Percentiles rank a stretch among this genome's conserved stretches.
Conservation (phyloP, 2,329 filamentous ascomycete genomes). For the Achaetomium macrosporum region DNA sequence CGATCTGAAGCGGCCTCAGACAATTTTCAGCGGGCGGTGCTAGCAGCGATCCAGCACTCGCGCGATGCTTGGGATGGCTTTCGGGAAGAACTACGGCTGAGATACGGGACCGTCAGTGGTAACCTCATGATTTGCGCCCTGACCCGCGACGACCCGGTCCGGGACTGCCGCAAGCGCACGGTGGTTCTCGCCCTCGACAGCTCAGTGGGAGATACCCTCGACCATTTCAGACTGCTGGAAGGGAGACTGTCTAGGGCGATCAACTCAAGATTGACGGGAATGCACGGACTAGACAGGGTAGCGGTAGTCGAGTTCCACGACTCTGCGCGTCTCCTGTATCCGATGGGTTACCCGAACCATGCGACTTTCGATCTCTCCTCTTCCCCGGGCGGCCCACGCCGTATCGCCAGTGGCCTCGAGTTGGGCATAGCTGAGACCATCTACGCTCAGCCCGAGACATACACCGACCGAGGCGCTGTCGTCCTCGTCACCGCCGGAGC, state of each 20-base stretch:
- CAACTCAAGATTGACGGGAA: conserved; percentile 7
- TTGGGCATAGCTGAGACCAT: conserved; percentile 17
- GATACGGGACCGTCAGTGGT: conserved; percentile 15
- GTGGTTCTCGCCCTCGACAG: conserved; percentile 16
- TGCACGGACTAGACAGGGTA: conserved; percentile 10
- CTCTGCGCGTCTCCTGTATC: conserved; percentile 6
- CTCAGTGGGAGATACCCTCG: conserved; percentile 3
- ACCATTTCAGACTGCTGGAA: conserved; percentile 2
- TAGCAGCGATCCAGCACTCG: conserved; percentile 16
- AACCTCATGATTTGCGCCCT: conserved; percentile 23
- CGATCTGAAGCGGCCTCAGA: conserved; percentile 10
- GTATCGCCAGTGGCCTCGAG: conserved; percentile 15
- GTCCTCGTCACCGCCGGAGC: conserved; percentile 13
- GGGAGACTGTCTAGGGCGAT: conserved; percentile 6
- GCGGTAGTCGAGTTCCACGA: conserved; percentile 13
- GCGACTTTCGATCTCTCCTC: conserved; percentile 1
- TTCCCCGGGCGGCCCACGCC: not conserved
- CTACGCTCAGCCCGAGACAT: conserved; percentile 17
- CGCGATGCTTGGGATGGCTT: conserved; percentile 17
- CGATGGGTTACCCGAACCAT: conserved; percentile 13
- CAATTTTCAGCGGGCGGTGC: conserved; percentile 21
- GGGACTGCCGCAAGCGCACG: conserved; percentile 17
- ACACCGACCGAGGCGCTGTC: conserved; percentile 17
- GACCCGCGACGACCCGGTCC: conserved; percentile 20
- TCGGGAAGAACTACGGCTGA: conserved; percentile 12